phyloP scores from a whole-genome alignment of 441 rosid species.

The Brassica hybrid region DNA sequence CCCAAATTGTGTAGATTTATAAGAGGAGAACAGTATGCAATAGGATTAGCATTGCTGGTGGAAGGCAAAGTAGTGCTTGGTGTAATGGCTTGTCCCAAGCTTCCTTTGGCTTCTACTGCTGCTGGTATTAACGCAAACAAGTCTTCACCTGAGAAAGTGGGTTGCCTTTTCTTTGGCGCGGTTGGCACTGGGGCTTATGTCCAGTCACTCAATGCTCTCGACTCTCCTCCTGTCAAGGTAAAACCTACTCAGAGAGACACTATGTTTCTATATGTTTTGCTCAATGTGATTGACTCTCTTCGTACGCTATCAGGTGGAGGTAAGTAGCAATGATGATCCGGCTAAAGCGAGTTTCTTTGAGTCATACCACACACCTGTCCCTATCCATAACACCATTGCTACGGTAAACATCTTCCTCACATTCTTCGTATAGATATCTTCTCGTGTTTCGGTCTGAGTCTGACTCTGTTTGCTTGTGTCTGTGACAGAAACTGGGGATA shows the following conservation, averaged over 20 bases:
- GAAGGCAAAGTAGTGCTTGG: conserved; percentile 93
- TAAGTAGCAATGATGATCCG: conserved; percentile 60
- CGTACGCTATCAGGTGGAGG: conserved; percentile 63
- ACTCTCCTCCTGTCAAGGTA: conserved; percentile 66
- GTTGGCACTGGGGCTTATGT: conserved; percentile 80
- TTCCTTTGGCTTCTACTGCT: conserved; percentile 57
- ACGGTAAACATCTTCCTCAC: conserved; percentile 48
- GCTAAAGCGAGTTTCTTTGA: conserved; percentile 92
- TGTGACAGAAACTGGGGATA: conserved; percentile 90
- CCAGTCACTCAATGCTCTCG: conserved; percentile 67
- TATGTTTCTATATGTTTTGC: neutral
- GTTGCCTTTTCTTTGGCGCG: conserved; percentile 86
- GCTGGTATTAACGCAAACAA: conserved; percentile 44
- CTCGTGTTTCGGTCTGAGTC: no score
- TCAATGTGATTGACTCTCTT: no score
- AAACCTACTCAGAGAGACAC: neutral
- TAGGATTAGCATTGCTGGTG: conserved; percentile 89
- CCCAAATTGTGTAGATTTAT: conserved; percentile 86
- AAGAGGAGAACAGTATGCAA: conserved; percentile 95
- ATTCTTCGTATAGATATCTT: neutral
- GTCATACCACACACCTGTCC: conserved; percentile 89
- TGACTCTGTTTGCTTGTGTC: no score
- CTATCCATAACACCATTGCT: conserved; percentile 77
- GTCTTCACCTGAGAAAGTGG: conserved; percentile 56
- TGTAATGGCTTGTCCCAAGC: conserved; percentile 94